phyloP scores from a whole-genome alignment of 1,284 basidiomycete genomes.

The Ceratobasidium sp. region DNA sequence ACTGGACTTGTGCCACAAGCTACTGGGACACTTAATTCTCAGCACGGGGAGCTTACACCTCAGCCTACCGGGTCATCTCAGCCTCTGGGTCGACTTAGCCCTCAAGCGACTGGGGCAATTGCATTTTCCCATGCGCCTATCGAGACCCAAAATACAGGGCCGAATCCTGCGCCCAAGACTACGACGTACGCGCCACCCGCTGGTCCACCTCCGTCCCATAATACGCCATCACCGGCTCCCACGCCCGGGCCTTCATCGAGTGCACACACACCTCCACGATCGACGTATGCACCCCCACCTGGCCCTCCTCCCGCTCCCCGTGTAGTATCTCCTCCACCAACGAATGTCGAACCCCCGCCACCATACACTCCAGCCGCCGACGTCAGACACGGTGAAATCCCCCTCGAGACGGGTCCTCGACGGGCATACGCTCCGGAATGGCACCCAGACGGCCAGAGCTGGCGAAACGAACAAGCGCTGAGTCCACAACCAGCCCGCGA shows the following conservation, averaged over 20 bases:
- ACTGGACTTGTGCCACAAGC: conserved; percentile 1
- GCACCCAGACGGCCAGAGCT: conserved; percentile 30
- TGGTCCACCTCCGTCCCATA: conserved; percentile 15
- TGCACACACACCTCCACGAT: not conserved
- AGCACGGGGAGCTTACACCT: not conserved
- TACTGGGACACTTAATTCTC: not conserved
- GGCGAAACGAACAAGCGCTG: conserved; percentile 25
- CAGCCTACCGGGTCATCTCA: not conserved
- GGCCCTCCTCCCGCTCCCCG: conserved; percentile 37
- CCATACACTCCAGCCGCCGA: conserved; percentile 68
- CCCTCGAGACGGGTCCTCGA: conserved; percentile 65
- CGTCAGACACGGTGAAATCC: conserved; percentile 60
- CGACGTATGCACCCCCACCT: conserved; percentile 35
- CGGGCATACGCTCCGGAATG: conserved; percentile 54
- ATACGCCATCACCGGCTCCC: not conserved
- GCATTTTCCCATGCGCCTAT: not conserved
- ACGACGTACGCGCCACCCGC: conserved; percentile 16
- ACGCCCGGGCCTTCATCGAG: not conserved
- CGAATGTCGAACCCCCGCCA: conserved; percentile 60
- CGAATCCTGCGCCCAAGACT: not conserved
- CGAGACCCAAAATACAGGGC: conserved; percentile 24
- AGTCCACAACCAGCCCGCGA: no score
- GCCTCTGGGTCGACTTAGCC: not conserved
- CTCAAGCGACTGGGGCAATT: not conserved
- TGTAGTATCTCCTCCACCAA: conserved; percentile 24